Evolutionary conservation across 495 filamentous ascomycete genomes (phyloP).

Genomic region (Penicillium goetzii): DNA sequence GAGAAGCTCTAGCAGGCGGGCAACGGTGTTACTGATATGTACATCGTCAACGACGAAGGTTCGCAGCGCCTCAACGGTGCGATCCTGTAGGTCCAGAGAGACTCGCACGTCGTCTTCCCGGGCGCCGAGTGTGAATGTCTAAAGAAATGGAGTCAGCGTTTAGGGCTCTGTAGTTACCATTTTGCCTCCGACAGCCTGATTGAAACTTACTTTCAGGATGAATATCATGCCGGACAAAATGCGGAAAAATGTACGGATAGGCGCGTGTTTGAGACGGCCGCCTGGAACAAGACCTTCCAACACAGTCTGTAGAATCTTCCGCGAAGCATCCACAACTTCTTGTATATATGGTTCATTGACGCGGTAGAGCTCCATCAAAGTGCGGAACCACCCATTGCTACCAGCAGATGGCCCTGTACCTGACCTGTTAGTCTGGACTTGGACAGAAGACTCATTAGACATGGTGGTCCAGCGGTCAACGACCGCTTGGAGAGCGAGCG

Average conservation of each 20-base stretch:
- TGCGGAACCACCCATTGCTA: slow-evolving; percentile 49
- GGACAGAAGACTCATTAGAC: slow-evolving; percentile 55
- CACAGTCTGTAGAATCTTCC: slow-evolving; percentile 80
- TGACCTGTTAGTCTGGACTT: slow-evolving; percentile 45
- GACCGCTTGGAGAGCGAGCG: slow-evolving; percentile 89
- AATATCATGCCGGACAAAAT: slow-evolving; percentile 96
- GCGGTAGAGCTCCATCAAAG: slow-evolving; percentile 58
- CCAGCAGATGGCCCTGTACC: slow-evolving; percentile 39
- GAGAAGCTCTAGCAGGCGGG: slow-evolving; percentile 84
- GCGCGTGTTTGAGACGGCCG: slow-evolving; percentile 86
- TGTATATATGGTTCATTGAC: slow-evolving; percentile 75
- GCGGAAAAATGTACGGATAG: slow-evolving; percentile 91
- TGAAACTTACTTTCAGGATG: slow-evolving; percentile 66
- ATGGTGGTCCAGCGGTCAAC: slow-evolving; percentile 88
- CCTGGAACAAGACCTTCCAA: slow-evolving; percentile 80
- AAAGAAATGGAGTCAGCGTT: slow-evolving; percentile 19
- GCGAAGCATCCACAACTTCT: slow-evolving; percentile 85
- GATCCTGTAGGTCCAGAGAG: slow-evolving; percentile 79
- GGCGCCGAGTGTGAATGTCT: slow-evolving; percentile 92
- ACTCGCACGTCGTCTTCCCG: slow-evolving; percentile 84
- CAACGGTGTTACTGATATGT: slow-evolving; percentile 90
- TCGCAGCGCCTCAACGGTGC: slow-evolving; percentile 76
- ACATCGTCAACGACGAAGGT: slow-evolving; percentile 93
- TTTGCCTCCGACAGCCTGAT: not conserved
- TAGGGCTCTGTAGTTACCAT: not conserved